Conservation (phyloP, 2,329 filamentous ascomycete species). For the Leptographium galeiforme region DNA sequence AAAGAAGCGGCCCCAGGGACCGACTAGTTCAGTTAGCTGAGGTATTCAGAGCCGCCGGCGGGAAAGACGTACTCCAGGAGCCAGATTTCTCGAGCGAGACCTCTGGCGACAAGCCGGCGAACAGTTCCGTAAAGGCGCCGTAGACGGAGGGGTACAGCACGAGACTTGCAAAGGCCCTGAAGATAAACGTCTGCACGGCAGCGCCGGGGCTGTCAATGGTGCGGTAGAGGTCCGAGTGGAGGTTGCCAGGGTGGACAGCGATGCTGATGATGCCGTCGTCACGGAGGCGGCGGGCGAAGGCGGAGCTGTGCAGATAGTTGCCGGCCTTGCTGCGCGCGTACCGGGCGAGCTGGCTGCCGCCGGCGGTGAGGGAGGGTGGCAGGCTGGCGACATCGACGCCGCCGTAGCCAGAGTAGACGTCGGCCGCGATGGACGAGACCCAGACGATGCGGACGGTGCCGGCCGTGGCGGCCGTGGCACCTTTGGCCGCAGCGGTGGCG, state of each 20-base stretch:
- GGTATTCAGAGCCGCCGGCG: too few species aligned
- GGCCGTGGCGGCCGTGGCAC: background rate
- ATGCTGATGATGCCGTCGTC: conserved; percentile 8
- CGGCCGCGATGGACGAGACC: conserved; percentile 10
- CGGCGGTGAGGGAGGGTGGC: background rate
- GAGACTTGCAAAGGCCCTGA: background rate
- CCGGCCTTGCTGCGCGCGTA: conserved; percentile 11
- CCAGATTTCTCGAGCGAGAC: conserved; percentile 20
- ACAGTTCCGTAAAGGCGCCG: conserved; percentile 36
- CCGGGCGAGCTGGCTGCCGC: background rate
- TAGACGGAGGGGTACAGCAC: conserved; percentile 15
- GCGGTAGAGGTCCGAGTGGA: conserved; percentile 21
- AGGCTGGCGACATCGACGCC: conserved; percentile 9
- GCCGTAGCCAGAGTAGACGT: conserved; percentile 5
- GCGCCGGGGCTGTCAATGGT: conserved; percentile 12
- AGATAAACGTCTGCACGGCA: background rate
- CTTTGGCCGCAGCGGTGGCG: conserved; percentile 6
- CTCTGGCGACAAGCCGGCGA: conserved; percentile 28
- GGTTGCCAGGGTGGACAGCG: conserved; percentile 25
- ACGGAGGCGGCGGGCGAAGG: conserved; percentile 9
- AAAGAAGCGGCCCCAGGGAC: conserved; percentile 7
- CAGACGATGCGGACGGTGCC: conserved; percentile 13
- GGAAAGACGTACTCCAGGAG: background rate
- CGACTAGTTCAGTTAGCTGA: background rate
- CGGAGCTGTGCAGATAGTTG: conserved; percentile 10